A percentile compares a stretch with the other conserved stretches of the same genome.
Evolutionary conservation across 176 grass and related monocot genomes (phyloP).

Genomic region (Poa annua): DNA sequence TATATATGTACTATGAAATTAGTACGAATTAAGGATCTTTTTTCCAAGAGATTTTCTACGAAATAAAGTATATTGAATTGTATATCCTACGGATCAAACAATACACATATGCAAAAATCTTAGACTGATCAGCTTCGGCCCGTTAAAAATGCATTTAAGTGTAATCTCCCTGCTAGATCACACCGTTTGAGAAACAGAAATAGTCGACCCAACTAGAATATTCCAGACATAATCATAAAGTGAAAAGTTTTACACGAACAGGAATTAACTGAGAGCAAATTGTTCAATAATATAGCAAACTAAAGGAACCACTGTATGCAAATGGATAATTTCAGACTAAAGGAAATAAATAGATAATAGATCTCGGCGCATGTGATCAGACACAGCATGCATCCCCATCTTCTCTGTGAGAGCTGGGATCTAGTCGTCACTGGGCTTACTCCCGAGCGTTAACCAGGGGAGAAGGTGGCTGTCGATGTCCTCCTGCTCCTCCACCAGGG

Average conservation of each 20-base stretch:
- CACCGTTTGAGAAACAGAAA: too few species aligned
- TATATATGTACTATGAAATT: not conserved
- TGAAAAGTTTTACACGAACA: not conserved
- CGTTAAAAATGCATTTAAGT: not conserved
- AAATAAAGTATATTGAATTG: not conserved
- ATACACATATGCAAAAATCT: not conserved
- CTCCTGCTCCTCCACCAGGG: not conserved
- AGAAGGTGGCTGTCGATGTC: not conserved
- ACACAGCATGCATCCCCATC: too few species aligned
- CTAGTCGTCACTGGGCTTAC: not conserved
- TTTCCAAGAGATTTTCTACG: not conserved
- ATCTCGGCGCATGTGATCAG: not conserved
- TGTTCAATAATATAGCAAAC: not conserved
- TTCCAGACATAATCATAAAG: not conserved
- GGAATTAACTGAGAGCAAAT: not conserved
- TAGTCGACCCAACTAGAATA: too few species aligned
- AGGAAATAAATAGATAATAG: not conserved
- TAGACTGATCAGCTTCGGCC: not conserved
- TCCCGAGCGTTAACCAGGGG: not conserved
- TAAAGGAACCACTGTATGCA: not conserved
- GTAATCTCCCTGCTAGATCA: too few species aligned
- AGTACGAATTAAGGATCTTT: not conserved
- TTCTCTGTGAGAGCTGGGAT: not conserved
- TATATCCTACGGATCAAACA: not conserved
- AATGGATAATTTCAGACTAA: not conserved